Conservation (phyloP, 1,284 basidiomycete species). For the Pholiota adiposa region DNA sequence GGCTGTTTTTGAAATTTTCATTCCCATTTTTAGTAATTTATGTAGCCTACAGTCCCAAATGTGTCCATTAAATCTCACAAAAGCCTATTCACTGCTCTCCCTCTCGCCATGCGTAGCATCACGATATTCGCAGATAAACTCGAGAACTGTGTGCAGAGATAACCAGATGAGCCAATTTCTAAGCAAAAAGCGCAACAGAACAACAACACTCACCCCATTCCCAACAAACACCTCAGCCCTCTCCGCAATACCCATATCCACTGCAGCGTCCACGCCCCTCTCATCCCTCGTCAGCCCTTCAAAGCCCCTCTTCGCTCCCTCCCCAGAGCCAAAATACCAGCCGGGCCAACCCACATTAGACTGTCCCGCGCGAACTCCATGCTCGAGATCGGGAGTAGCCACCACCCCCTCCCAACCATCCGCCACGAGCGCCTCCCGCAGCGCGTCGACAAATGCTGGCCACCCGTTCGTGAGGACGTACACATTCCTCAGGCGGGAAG, state of each 20-base stretch:
- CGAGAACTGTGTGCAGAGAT: too few species aligned
- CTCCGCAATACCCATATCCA: constrained; percentile 76
- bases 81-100: too few species aligned
- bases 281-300: constrained; percentile 40
- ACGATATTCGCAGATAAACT: too few species aligned
- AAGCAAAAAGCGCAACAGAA: too few species aligned
- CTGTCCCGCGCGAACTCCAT: constrained; percentile 29
- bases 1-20: too few species aligned
- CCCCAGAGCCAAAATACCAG: neutral
- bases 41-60: too few species aligned
- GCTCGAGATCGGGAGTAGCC: constrained; percentile 41
- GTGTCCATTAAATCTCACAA: too few species aligned
- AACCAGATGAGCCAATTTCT: too few species aligned
- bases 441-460: constrained; percentile 50
- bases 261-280: constrained; percentile 57
- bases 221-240: constrained; percentile 73
- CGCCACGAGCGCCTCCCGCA: constrained; percentile 46
- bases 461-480: constrained; percentile 58
- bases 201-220: constrained; percentile 72
- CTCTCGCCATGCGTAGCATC: too few species aligned
- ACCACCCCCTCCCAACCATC: constrained; percentile 51
- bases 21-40: too few species aligned
- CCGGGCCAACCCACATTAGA: neutral
- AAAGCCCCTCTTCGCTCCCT: neutral
- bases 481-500: constrained; percentile 13